A percentile compares a stretch with the other conserved stretches of the same genome.
Conservation (phyloP, 192 early-diverging fungal genomes). For the Podila epigama region DNA sequence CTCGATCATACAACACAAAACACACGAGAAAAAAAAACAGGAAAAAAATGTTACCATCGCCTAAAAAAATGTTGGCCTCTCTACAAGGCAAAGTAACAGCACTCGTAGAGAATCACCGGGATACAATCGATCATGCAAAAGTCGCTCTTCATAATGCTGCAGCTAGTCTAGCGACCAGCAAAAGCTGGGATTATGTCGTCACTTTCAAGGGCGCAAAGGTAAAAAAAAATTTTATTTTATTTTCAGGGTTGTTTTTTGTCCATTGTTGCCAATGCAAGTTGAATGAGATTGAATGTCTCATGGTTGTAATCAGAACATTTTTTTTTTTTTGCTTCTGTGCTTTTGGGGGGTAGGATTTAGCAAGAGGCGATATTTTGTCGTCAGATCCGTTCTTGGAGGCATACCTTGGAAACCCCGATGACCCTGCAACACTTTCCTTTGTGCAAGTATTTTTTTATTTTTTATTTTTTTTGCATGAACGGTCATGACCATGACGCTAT, state of each 20-base stretch:
- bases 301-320: neutral
- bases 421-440: constrained; percentile 12
- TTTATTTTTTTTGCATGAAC: neutral
- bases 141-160: neutral
- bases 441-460: constrained; percentile 7
- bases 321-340: neutral
- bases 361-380: constrained; percentile 27
- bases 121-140: neutral
- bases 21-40: neutral
- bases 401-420: constrained; percentile 19
- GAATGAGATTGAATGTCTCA: too few relatives aligned
- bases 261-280: neutral
- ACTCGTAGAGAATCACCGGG: constrained; percentile 16
- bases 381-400: constrained; percentile 39
- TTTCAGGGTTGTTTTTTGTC: too few relatives aligned
- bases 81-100: constrained; percentile 23
- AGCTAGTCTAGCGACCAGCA: constrained; percentile 4
- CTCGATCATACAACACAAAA: too few relatives aligned
- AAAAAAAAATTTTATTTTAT: neutral
- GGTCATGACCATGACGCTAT: too few relatives aligned
- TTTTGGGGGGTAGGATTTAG: constrained; percentile 12
- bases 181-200: constrained; percentile 38
- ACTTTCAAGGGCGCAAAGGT: constrained; percentile 37
- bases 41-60: neutral
- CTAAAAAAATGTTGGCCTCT: constrained; percentile 18